Evolutionary conservation across 2,329 filamentous ascomycete genomes (phyloP).

Genomic region (Lachnellula arida): DNA sequence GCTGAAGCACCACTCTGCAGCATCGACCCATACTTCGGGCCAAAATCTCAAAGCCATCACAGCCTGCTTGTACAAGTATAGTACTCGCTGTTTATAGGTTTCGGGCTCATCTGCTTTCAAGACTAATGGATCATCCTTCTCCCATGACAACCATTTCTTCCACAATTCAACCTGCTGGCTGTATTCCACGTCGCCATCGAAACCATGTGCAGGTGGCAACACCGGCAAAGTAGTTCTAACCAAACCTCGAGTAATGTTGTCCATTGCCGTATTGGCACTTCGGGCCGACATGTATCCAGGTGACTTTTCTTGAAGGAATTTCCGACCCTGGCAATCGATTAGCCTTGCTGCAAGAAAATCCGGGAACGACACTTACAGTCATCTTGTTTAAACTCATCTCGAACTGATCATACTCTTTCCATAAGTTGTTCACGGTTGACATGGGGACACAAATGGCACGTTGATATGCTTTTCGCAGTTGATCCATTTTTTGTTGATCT

Average conservation of each 20-base stretch:
- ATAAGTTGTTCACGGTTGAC: constrained; percentile 73
- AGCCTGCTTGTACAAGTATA: constrained; percentile 91
- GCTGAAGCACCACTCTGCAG: constrained; percentile 85
- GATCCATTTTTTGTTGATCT: constrained; percentile 96
- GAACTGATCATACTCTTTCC: constrained; percentile 98
- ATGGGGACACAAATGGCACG: constrained; percentile 85
- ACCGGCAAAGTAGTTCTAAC: constrained; percentile 73
- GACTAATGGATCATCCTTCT: constrained; percentile 87
- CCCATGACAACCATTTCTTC: constrained; percentile 94
- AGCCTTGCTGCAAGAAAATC: constrained; percentile 7
- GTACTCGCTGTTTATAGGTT: constrained; percentile 69
- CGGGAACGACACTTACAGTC: constrained; percentile 53
- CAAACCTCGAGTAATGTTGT: constrained; percentile 77
- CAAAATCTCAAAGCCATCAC: constrained; percentile 91
- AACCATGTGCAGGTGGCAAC: constrained; percentile 78
- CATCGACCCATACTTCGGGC: constrained; percentile 94
- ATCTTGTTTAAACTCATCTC: constrained; percentile 92
- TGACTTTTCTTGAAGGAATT: constrained; percentile 89
- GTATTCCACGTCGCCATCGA: constrained; percentile 82
- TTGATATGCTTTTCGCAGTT: constrained; percentile 87
- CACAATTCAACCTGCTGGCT: constrained; percentile 79
- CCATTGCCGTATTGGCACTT: constrained; percentile 82
- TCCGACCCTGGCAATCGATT: constrained; percentile 63
- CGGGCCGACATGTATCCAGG: constrained; percentile 95
- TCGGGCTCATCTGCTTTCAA: constrained; percentile 75